These are phyloP conservation scores for Globisporangium takayamanum DNA, from an alignment of 352 stramenopile genomes.

Conservation along the genomic window DNA sequence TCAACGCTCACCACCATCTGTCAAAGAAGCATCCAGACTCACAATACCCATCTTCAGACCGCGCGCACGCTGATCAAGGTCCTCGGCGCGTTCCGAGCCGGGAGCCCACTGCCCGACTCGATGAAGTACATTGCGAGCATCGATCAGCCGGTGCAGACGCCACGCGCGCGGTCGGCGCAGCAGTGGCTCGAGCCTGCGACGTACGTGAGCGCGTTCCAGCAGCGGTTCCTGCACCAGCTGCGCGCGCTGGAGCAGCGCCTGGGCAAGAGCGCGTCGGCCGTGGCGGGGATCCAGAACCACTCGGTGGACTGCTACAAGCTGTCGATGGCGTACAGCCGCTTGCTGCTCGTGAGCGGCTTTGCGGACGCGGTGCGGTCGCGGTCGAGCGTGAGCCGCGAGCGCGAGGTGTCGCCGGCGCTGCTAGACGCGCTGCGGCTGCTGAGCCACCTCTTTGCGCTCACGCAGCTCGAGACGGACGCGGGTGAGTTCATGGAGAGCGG, in stretches of 20 bases:
- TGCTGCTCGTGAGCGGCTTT: constrained; percentile 48
- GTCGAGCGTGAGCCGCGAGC: constrained; percentile 21
- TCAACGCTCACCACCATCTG: too few relatives aligned
- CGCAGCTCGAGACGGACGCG: constrained; percentile 51
- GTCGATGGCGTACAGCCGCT: constrained; percentile 47
- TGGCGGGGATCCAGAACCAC: constrained; percentile 47
- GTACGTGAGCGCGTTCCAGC: constrained; percentile 40
- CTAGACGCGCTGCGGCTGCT: constrained; percentile 46
- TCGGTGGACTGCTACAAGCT: constrained; percentile 58
- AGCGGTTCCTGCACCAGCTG: constrained; percentile 50
- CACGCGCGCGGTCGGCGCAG: constrained; percentile 15
- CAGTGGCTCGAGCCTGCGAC: constrained; percentile 32
- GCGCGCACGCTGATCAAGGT: constrained; percentile 39
- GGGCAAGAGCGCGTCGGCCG: constrained; percentile 16
- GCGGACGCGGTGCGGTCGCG: constrained; percentile 23
- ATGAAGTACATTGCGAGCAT: constrained; percentile 45
- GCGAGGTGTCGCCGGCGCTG: constrained; percentile 17
- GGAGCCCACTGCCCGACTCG: constrained; percentile 19
- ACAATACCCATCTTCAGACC: constrained; percentile 10
- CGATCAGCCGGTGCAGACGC: constrained; percentile 22
- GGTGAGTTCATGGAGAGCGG: constrained; percentile 63
- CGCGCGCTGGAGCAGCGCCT: constrained; percentile 33
- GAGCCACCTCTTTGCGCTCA: constrained; percentile 69
- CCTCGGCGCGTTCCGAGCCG: constrained; percentile 28
- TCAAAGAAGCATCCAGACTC: too few relatives aligned